These are phyloP conservation scores for Solanum rostratum DNA, from an alignment of 257 asterid genomes.

Conservation along the genomic window DNA sequence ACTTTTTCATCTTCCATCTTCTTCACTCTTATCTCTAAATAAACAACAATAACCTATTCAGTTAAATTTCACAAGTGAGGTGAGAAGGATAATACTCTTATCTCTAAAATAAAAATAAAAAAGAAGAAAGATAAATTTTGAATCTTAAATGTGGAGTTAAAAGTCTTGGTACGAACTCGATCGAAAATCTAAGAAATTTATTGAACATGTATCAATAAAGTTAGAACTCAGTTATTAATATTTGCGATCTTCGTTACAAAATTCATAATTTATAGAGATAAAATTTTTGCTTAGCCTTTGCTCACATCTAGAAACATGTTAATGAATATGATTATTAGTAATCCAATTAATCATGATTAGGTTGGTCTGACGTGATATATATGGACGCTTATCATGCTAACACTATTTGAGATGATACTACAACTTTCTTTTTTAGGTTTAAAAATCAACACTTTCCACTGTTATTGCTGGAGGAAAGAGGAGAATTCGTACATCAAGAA, in stretches of 20 bases:
- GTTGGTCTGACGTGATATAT: conserved; percentile 3
- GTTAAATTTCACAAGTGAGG: no score
- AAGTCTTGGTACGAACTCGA: background rate
- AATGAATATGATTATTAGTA: background rate
- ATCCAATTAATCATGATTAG: conserved; percentile 6
- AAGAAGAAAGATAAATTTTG: no score
- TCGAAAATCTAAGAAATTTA: background rate
- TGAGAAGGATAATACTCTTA: no score
- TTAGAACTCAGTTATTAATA: background rate
- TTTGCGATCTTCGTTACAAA: background rate
- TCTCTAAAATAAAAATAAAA: no score
- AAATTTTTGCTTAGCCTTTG: background rate
- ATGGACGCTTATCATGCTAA: background rate
- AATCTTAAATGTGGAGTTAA: no score
- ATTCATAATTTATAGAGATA: background rate
- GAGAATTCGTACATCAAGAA: background rate
- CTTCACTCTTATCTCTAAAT: background rate
- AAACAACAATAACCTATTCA: no score
- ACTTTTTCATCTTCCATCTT: background rate
- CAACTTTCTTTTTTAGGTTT: background rate
- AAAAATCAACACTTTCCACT: conserved; percentile 1
- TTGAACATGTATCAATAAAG: background rate
- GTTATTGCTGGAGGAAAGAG: conserved; percentile 2
- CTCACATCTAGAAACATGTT: background rate
- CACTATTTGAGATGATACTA: background rate